Conservation (phyloP, 345 rosid genomes). For the Balakata baccata region DNA sequence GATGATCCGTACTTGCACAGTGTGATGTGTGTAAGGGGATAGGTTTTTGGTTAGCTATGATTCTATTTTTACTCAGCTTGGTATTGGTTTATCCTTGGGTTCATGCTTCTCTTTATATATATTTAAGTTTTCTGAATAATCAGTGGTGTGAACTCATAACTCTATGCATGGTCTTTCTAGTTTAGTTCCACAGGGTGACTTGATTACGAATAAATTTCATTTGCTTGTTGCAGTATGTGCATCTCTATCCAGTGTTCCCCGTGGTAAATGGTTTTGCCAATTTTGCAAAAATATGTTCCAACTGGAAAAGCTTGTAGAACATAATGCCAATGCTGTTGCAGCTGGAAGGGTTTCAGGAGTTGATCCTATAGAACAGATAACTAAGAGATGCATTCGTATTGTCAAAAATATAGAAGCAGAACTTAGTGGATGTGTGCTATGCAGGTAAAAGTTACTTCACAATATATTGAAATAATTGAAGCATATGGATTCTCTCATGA, state of each 20-base stretch:
- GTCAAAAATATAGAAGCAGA: constrained; percentile 60
- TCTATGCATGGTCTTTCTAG: constrained; percentile 35
- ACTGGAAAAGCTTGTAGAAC: constrained; percentile 65
- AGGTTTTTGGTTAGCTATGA: background rate
- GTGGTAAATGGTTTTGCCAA: constrained; percentile 80
- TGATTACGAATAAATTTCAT: constrained; percentile 18
- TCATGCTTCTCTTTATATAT: no score
- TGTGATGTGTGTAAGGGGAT: background rate
- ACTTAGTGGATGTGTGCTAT: constrained; percentile 73
- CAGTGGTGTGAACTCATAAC: constrained; percentile 28
- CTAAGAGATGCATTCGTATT: constrained; percentile 80
- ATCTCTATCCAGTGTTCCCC: constrained; percentile 52
- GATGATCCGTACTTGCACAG: background rate
- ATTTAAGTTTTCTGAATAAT: no score
- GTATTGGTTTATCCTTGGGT: background rate
- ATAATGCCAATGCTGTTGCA: constrained; percentile 71
- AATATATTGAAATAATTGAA: constrained; percentile 11
- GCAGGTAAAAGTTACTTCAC: constrained; percentile 53
- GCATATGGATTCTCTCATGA: constrained; percentile 6
- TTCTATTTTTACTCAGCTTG: background rate
- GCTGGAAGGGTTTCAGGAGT: constrained; percentile 84
- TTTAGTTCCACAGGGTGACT: constrained; percentile 7
- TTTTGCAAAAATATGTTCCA: constrained; percentile 57
- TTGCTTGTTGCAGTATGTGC: constrained; percentile 73
- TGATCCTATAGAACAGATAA: constrained; percentile 77